Base-by-base conservation (phyloP, 2,329 filamentous ascomycete species). In the Neoarthrinium moseri region DNA sequence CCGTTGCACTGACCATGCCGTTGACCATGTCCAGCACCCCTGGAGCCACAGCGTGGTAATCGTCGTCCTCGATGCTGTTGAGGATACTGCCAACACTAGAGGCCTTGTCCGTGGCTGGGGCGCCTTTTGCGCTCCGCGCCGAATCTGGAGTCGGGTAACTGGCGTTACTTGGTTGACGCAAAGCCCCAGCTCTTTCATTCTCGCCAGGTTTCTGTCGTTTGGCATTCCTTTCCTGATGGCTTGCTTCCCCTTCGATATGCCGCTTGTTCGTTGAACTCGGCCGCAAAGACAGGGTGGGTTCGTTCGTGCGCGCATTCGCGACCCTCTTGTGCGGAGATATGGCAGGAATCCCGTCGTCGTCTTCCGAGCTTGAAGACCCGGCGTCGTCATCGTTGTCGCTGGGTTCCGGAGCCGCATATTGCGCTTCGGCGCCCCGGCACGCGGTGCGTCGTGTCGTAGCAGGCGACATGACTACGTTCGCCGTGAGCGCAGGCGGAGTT, bases 331-430 rank as follows among this genome's bases (percentile, higher is more conserved):
- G 39, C n/a, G 54, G 51, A 11, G 54, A 52, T 15, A 37, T 40
- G 12, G 46, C 21, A 6, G 58, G 57, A 20, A 62, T 62, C 35
- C 47, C 56, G 21, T 57, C 56, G 6, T 59, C 55, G 13, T 56
- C 51, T 29, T 52, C 53, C 23, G 55, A 53, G 3, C 54, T 54
- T 34, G 52, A 57, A 7, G 37, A 13, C 21, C 49, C 36, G 27
- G 34, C 20, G 40, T 41, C 24, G n/a, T 42, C 33, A 18, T 17
- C 29, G 6, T n/a, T 39, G 17, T 45, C 27, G 32, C 11, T 7
- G 8, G n/a, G 8, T 8, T n/a, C n/a, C 26, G 26, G 26, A 29
- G 8, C n/a, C n/a, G 8, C 26, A 8, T 7, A n/a, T 29, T 7
- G 8, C n/a, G n/a, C 29, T 15, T 24, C 15, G 15, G 15, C 37